Evolutionary conservation across 495 filamentous ascomycete species (phyloP).

Genomic region (Hyaloscypha finlandica): DNA sequence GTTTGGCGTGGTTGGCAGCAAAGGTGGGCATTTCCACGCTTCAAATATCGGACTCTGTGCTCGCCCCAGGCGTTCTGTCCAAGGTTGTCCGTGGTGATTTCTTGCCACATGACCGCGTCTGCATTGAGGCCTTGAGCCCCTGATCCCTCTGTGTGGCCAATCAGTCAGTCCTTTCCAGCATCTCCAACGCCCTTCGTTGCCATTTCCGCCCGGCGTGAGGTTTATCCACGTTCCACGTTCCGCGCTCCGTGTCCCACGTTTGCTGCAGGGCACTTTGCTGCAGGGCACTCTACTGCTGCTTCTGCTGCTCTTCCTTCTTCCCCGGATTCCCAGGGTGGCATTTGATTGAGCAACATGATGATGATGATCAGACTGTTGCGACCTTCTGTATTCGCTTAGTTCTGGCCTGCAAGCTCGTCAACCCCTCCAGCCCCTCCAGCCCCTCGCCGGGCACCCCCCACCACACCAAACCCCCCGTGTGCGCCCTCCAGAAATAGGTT

Average conservation of each 20-base stretch:
- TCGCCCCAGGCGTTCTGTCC: no score
- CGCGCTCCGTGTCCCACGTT: not conserved
- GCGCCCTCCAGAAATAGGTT: not conserved
- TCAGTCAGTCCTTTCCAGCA: not conserved
- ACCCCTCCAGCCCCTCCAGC: not conserved
- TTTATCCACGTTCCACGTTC: not conserved
- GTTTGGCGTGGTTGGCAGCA: not conserved
- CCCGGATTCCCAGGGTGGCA: no score
- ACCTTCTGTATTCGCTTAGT: conserved; percentile 7
- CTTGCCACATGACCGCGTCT: not conserved
- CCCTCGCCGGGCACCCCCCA: not conserved
- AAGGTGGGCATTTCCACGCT: not conserved
- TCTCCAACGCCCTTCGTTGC: not conserved
- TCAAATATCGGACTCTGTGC: not conserved
- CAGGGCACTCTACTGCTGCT: not conserved
- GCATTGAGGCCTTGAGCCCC: not conserved
- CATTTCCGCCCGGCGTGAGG: not conserved
- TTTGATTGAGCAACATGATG: not conserved
- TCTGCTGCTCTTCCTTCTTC: not conserved
- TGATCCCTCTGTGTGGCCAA: not conserved
- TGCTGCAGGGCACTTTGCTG: not conserved
- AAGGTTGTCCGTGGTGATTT: no score
- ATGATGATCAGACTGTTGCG: not conserved
- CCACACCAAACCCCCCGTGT: not conserved
- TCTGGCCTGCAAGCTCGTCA: not conserved